phyloP scores from a whole-genome alignment of 2,329 filamentous ascomycete species.

The Ceratocystis harringtonii region DNA sequence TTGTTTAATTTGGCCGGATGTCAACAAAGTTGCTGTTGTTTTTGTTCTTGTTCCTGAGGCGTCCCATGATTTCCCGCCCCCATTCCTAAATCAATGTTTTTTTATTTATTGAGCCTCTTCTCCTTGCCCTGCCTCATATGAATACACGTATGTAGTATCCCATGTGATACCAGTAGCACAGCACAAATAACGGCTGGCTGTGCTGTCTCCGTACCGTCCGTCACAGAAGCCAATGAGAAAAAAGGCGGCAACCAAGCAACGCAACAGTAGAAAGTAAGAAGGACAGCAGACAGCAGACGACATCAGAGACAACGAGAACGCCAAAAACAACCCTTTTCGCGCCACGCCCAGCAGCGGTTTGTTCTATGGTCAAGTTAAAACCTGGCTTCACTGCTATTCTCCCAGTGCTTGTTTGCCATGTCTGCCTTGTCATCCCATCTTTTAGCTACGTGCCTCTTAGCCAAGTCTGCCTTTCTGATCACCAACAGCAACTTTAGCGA shows the following conservation, averaged over 20 bases:
- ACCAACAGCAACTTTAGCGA: background rate
- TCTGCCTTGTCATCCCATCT: slow-evolving; percentile 1
- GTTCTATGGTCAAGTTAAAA: background rate
- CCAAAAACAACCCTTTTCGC: background rate
- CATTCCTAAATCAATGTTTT: too few relatives aligned
- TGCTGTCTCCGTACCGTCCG: too few relatives aligned
- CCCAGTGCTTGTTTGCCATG: background rate
- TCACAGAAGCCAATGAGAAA: too few relatives aligned
- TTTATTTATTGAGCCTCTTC: too few relatives aligned
- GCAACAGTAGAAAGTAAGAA: too few relatives aligned
- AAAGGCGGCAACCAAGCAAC: too few relatives aligned
- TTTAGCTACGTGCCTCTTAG: background rate
- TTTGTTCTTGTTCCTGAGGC: too few relatives aligned
- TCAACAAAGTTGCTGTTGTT: background rate
- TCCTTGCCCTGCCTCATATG: too few relatives aligned
- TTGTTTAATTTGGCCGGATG: background rate
- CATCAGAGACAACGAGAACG: background rate
- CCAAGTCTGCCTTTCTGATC: background rate
- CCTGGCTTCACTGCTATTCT: background rate
- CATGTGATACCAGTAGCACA: too few relatives aligned
- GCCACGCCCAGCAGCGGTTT: background rate
- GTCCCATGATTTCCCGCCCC: too few relatives aligned
- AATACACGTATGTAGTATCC: too few relatives aligned
- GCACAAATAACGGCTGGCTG: too few relatives aligned
- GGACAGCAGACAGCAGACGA: background rate